phyloP scores from a whole-genome alignment of 805 yeast species.

The Cyberlindnera bimundalis region DNA sequence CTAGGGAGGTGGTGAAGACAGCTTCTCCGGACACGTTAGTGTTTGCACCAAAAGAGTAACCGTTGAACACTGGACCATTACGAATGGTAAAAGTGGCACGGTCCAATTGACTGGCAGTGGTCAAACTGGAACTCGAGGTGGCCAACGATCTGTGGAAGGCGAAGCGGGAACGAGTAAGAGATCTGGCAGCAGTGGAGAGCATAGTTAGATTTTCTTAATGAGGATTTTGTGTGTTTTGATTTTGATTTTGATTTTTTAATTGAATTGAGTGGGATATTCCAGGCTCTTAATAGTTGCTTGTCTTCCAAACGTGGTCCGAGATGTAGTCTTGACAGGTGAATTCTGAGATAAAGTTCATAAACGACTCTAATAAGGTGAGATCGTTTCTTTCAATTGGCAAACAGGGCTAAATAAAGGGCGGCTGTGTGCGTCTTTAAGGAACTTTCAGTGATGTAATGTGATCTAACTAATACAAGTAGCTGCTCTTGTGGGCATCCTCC shows the following conservation, averaged over 20 bases:
- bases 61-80: conserved; percentile 90
- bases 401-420: neutral
- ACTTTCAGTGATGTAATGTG: too few species aligned
- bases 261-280: conserved; percentile 1
- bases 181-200: conserved; percentile 28
- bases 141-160: conserved; percentile 30
- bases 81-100: conserved; percentile 89
- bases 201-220: conserved; percentile 10
- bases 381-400: conserved; percentile 3
- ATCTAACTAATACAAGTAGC: too few species aligned
- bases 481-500: too few species aligned
- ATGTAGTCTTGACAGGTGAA: conserved; percentile 46
- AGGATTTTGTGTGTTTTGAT: too few species aligned
- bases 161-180: conserved; percentile 19
- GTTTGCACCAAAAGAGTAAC: conserved; percentile 94
- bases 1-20: conserved; percentile 95
- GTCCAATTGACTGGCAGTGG: conserved; percentile 39
- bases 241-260: conserved; percentile 8
- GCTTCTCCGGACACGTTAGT: conserved; percentile 94
- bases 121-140: conserved; percentile 25
- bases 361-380: conserved; percentile 8
- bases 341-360: conserved; percentile 28
- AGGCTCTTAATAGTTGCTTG: conserved; percentile 35
- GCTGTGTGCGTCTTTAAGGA: neutral
- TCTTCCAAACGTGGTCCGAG: conserved; percentile 52